Conservation (phyloP, 2,329 filamentous ascomycete genomes). For the Lecanicillium sp. region DNA sequence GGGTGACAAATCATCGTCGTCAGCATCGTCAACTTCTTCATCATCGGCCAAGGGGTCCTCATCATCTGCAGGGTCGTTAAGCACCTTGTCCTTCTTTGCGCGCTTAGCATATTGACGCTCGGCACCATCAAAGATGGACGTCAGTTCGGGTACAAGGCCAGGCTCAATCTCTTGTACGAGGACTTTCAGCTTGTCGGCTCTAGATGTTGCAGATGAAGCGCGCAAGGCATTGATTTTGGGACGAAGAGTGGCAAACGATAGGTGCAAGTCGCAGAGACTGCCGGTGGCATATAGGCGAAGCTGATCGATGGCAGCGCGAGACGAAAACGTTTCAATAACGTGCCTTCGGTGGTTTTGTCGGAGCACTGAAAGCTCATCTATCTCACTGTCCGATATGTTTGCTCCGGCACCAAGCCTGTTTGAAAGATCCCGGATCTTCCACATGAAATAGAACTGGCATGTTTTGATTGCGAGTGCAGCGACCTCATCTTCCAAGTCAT, state of each 20-base stretch:
- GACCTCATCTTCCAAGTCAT: slow-evolving; percentile 71
- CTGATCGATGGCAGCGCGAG: slow-evolving; percentile 63
- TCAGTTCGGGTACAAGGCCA: slow-evolving; percentile 56
- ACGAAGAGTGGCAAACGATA: slow-evolving; percentile 67
- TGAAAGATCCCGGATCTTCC: slow-evolving; percentile 64
- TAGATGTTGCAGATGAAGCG: slow-evolving; percentile 17
- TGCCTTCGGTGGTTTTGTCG: slow-evolving; percentile 51
- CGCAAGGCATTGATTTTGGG: slow-evolving; percentile 37
- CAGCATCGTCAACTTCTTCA: slow-evolving; percentile 43
- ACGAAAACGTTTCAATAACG: slow-evolving; percentile 60
- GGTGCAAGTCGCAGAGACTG: slow-evolving; percentile 72
- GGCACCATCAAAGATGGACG: slow-evolving; percentile 67
- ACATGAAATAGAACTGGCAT: slow-evolving; percentile 87
- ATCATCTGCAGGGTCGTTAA: slow-evolving; percentile 59
- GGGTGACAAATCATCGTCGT: slow-evolving; percentile 45
- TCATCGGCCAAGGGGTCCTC: slow-evolving; percentile 65
- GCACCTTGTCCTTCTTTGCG: slow-evolving; percentile 43
- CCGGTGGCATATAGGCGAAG: slow-evolving; percentile 69
- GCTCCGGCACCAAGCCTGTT: slow-evolving; percentile 46
- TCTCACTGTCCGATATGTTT: slow-evolving; percentile 45
- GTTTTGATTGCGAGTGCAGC: slow-evolving; percentile 68
- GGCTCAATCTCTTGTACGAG: slow-evolving; percentile 62
- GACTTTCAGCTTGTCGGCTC: slow-evolving; percentile 22
- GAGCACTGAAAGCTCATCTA: slow-evolving; percentile 50
- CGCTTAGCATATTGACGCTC: slow-evolving; percentile 74